Evolutionary conservation across 2,329 filamentous ascomycete genomes (phyloP).

Genomic region (Arthroderma uncinatum): DNA sequence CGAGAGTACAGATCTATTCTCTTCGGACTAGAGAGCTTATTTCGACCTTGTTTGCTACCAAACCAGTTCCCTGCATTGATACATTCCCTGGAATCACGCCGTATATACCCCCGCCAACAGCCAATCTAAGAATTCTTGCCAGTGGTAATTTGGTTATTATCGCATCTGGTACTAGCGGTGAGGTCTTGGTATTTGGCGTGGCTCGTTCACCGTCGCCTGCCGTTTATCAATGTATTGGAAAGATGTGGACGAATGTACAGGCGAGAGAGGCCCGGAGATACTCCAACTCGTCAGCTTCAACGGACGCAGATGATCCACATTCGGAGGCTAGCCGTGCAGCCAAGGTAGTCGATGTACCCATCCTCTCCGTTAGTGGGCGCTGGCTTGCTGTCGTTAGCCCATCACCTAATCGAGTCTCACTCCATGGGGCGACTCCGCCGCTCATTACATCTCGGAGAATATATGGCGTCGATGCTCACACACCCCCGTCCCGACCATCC

Average conservation of each 20-base stretch:
- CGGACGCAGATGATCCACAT: conserved; percentile 34
- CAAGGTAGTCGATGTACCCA: conserved; percentile 26
- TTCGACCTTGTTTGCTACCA: conserved; percentile 63
- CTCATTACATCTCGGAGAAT: conserved; percentile 26
- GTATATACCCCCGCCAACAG: conserved; percentile 56
- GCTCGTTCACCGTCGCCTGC: conserved; percentile 16
- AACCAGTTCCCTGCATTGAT: conserved; percentile 47
- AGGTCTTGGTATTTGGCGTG: conserved; percentile 65
- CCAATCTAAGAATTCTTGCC: conserved; percentile 62
- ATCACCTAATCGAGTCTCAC: conserved; percentile 25
- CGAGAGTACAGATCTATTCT: conserved; percentile 80
- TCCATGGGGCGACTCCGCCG: conserved; percentile 33
- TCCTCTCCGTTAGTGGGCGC: conserved; percentile 35
- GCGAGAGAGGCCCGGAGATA: conserved; percentile 35
- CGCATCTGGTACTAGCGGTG: conserved; percentile 71
- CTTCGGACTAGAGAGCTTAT: conserved; percentile 62
- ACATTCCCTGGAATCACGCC: conserved; percentile 51
- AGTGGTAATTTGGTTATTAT: conserved; percentile 61
- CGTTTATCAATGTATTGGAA: conserved; percentile 60
- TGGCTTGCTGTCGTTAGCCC: conserved; percentile 39
- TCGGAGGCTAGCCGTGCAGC: conserved; percentile 26
- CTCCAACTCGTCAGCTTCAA: conserved; percentile 37
- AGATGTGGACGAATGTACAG: conserved; percentile 83
- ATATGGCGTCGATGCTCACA: conserved; percentile 34
- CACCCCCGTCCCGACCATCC: conserved; percentile 32